Base-by-base conservation (phyloP, 116 monocot genomes). In the Iris pallida region DNA sequence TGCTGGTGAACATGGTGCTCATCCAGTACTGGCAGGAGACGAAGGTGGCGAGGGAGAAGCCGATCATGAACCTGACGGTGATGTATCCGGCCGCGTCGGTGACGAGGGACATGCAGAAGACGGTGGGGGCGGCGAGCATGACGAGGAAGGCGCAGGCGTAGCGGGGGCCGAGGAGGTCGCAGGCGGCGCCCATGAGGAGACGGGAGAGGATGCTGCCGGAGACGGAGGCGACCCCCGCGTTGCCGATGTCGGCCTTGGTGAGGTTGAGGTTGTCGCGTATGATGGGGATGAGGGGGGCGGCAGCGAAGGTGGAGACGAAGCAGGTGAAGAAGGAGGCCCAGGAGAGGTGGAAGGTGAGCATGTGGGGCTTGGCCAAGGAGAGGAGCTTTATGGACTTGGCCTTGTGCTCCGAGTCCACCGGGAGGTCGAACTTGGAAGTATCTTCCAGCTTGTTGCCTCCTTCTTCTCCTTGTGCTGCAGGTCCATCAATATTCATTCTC, bases 21-120 rank as follows among this genome's bases (percentile, higher is more conserved):
- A 90, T 90, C 90, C 90, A 90, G 73, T 83, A 90, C 76, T 90
- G 90, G 71, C 83, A 83, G 1, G 80, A 81, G 16, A 90, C 90
- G 71, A 90, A 90, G 41, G 83, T 86, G 7, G 90, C 90, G 47
- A 90, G 74, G 4, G 90, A 90, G 71, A 90, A 90, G 1, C 90
- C 90, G n/a, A 81, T 90, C 56, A 90, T 43, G 81, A 90, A 90
- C 20, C 90, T 52, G 16, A 90, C 73, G 4, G 56, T 15, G 49
- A 89, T 82, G 75, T 77, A 89, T 3, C 82, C 77, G 15, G 20
- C 53, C 41, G 89, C 81, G 49, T 45, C 48, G 16, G 76, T 68
- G 16, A 85, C 56, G 53, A 85, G 68, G 0, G 89, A 80, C 80
- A 82, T 85, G 82, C 82, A 77, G 82, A 82, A 89, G 7, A 89